Base-by-base conservation (phyloP, 306 rosid genomes). In the Cicer cuneatum region DNA sequence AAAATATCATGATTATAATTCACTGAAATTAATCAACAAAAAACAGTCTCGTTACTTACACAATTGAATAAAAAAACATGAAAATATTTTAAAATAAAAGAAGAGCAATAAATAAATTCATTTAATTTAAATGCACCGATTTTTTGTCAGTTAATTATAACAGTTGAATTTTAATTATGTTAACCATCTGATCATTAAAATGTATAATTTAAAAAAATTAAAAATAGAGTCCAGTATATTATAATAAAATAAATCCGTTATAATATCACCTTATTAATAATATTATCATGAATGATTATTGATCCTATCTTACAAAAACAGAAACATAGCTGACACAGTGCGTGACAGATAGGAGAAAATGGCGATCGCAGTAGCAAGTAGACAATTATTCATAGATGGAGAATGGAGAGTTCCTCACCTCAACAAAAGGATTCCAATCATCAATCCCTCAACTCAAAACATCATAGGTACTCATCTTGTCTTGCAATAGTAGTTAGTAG, bases 301-400 rank as follows among this genome's bases (percentile, higher is more conserved):
- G 69, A 42, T 66, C 68, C 58, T 15, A 42, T n/a, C 11, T 29
- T 5, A 24, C 35, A 8, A 64, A 75, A 18, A 9, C 35, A 66
- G 40, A 63, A 41, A 49, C 33, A 73, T 13, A 74, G 66, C 21
- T 11, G 7, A 18, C 39, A 5, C 39, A 5, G 52, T 18, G 63
- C 39, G 61, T 45, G 46, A 29, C 48, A 47, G 47, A 37, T 3
- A 24, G 10, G 48, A 42, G 19, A 10, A 24, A 76, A 93, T 94
- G 99, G 92, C 88, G 56, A 83, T 79, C 80, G 37, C 79, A 13
- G 69, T 92, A 1, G 87, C 96, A 4, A 79, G 7, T 3, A 75
- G 96, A 42, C 87, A 83, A 61, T 73, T 94, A 3, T 94, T 91
- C 89, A 92, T 94, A 49, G 81, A 83, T 38, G 99, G 99, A 59